Conservation (phyloP, 2,329 filamentous ascomycete genomes). For the Orbilia ellipsospora region DNA sequence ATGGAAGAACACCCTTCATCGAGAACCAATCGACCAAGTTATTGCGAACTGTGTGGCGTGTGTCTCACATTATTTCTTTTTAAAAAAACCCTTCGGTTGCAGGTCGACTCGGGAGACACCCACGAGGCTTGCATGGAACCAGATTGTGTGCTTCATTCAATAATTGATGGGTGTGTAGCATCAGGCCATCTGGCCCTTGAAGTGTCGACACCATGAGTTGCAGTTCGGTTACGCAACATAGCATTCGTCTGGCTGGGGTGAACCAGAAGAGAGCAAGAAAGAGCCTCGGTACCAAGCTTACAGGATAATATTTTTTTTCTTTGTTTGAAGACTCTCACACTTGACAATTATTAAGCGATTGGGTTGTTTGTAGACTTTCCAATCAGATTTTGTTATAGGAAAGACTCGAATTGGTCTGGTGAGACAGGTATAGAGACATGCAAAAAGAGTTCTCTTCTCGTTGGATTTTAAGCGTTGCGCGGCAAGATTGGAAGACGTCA, state of each 20-base stretch:
- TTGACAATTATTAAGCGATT: constrained; percentile 29
- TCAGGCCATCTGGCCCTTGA: constrained; percentile 19
- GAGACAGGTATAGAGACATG: constrained; percentile 36
- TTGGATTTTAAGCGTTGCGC: constrained; percentile 54
- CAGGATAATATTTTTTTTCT: background rate
- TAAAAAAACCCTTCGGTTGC: constrained; percentile 6
- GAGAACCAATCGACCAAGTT: constrained; percentile 15
- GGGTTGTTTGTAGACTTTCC: background rate
- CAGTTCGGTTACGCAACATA: constrained; percentile 25
- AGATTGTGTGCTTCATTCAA: background rate
- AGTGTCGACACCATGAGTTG: constrained; percentile 9
- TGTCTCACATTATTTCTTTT: constrained; percentile 2
- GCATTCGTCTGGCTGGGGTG: constrained; percentile 14
- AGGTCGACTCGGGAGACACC: constrained; percentile 17
- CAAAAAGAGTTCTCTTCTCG: constrained; percentile 7
- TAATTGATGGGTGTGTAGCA: background rate
- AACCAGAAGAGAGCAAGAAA: background rate
- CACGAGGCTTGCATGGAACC: background rate
- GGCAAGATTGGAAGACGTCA: background rate
- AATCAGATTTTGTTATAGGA: constrained; percentile 16
- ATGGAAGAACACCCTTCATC: background rate
- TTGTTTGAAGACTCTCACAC: constrained; percentile 13
- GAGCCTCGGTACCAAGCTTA: constrained; percentile 11
- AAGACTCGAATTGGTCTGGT: constrained; percentile 2
- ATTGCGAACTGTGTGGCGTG: constrained; percentile 11